Evolutionary conservation across 176 grass and related monocot species (phyloP).

Genomic region (Hordeum marinum): DNA sequence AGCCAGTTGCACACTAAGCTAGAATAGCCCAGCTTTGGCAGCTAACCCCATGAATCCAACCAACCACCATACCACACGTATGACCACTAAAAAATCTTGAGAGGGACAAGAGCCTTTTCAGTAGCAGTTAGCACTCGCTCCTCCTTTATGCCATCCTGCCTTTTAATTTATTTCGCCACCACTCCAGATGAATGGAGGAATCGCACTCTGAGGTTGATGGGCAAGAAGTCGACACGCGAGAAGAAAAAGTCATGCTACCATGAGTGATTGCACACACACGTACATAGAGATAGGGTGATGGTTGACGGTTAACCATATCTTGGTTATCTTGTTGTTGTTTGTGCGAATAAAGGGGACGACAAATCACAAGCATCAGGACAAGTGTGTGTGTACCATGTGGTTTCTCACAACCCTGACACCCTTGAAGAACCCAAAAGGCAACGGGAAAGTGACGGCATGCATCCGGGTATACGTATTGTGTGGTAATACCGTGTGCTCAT

Average conservation of each 20-base stretch:
- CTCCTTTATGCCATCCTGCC: not conserved
- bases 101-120: constrained; percentile 9
- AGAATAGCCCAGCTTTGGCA: not conserved
- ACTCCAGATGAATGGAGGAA: constrained; percentile 39
- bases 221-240: not conserved
- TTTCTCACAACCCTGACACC: not conserved
- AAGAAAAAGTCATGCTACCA: not conserved
- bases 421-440: constrained; percentile 23
- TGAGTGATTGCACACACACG: not conserved
- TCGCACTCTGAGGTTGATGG: constrained; percentile 21
- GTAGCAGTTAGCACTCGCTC: not conserved
- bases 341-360: not conserved
- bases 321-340: not conserved
- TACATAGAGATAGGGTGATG: not conserved
- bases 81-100: constrained; percentile 2
- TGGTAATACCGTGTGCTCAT: not conserved
- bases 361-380: constrained; percentile 35
- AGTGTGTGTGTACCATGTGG: constrained; percentile 5
- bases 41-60: not conserved
- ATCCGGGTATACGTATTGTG: not conserved
- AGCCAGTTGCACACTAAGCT: not conserved
- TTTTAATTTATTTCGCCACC: not conserved
- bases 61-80: constrained; percentile 16
- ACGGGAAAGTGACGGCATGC: not conserved
- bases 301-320: constrained; percentile 29